These are phyloP conservation scores for Trichoderma hamatum DNA, from an alignment of 2,329 filamentous ascomycete genomes.

Conservation along the genomic window DNA sequence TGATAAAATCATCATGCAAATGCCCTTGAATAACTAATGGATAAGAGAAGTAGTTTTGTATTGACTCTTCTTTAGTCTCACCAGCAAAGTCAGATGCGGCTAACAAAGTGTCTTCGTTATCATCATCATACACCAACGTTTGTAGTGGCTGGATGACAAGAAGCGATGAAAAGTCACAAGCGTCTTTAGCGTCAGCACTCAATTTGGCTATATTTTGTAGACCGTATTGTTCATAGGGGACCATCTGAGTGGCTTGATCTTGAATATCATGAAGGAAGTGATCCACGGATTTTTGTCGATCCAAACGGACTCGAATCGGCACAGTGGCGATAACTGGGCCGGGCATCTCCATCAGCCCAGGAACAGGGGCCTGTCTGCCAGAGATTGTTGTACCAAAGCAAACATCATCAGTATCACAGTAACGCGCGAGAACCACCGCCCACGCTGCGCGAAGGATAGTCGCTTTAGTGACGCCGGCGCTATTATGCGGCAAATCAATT, in stretches of 20 bases:
- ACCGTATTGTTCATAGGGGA: slow-evolving; percentile 32
- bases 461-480: slow-evolving; percentile 28
- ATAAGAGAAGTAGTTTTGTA: slow-evolving; percentile 25
- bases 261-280: slow-evolving; percentile 27
- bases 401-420: slow-evolving; percentile 38
- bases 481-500: not conserved
- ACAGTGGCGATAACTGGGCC: slow-evolving; percentile 29
- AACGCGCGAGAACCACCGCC: slow-evolving; percentile 42
- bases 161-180: slow-evolving; percentile 31
- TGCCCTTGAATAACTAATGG: slow-evolving; percentile 23
- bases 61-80: slow-evolving; percentile 1
- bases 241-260: slow-evolving; percentile 27
- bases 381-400: slow-evolving; percentile 31
- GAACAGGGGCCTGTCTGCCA: slow-evolving; percentile 31
- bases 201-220: slow-evolving; percentile 33
- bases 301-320: slow-evolving; percentile 24
- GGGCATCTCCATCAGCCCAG: slow-evolving; percentile 29
- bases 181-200: slow-evolving; percentile 26
- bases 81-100: not conserved
- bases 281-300: slow-evolving; percentile 12
- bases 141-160: slow-evolving; percentile 30
- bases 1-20: slow-evolving; percentile 11
- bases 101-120: not conserved
- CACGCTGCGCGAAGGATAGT: slow-evolving; percentile 36
- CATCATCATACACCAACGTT: not conserved